Base-by-base conservation (phyloP, 2,329 filamentous ascomycete genomes). In the Juglanconis juglandina region DNA sequence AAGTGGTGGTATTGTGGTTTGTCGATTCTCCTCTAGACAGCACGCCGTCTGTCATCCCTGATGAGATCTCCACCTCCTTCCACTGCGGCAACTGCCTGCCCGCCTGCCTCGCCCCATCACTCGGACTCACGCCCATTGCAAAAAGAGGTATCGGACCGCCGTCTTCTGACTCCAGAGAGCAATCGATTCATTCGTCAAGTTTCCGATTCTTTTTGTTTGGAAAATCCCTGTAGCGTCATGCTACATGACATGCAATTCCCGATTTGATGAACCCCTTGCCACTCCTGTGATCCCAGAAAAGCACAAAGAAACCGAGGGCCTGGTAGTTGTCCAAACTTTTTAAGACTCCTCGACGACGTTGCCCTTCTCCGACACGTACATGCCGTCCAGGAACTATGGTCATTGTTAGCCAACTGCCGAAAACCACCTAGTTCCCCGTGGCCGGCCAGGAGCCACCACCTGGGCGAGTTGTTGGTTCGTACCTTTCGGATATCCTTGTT, bases 401-500 rank as follows among this genome's bases (percentile, higher is more conserved):
- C 35, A 56, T n/a, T 54, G 56, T 59, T 65, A 69, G 53, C 17
- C 24, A 13, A 47, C 37, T 53, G 17, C 53, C 39, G 50, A 49
- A 7, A 9, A 17, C 44, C 17, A 39, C 5, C 3, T 11, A 34
- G 14, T 34, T 41, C 11, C 7, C 11, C 11, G 41, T 13, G 53
- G 14, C 30, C 14, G 24, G 24, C 24, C 14, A 17, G 3, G 42
- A 46, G 42, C 42, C 42, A 17, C 35, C 24, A 2, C 41, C n/a
- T 17, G 4, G 46, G 39, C 17, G 34, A 30, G 37, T 47, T 42
- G 14, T 4, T 35, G 41, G 41, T 17, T 33, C 62, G 59, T 62
- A 92, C 90, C 90, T 97, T 97, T 85, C 96, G 92, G 86, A 99
- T 99, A 96, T 99, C 95, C 92, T 99, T 99, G 91, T 99, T 99